phyloP scores from a whole-genome alignment of 257 asterid genomes.

The Petunia axillaris region DNA sequence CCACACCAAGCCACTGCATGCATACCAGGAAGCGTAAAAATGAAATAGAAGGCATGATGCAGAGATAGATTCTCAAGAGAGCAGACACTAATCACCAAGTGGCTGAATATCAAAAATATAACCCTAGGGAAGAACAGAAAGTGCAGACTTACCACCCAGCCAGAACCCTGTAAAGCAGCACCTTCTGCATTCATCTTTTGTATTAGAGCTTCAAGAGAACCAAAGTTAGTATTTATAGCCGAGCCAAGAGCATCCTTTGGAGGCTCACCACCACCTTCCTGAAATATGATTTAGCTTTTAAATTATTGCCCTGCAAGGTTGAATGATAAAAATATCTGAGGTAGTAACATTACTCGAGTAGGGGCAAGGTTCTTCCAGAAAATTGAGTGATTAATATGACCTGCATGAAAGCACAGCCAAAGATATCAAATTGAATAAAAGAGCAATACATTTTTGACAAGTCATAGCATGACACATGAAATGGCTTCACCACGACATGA shows the following conservation, averaged over 20 bases:
- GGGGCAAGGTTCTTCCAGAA: slow-evolving; percentile 96
- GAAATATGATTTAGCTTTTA: slow-evolving; percentile 32
- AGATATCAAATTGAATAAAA: background rate
- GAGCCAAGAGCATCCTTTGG: slow-evolving; percentile 63
- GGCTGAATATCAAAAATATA: background rate
- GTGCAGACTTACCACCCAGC: slow-evolving; percentile 71
- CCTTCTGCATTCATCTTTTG: slow-evolving; percentile 79
- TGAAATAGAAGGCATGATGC: background rate
- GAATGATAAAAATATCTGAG: background rate
- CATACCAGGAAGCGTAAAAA: background rate
- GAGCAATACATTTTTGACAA: background rate
- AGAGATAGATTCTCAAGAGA: background rate
- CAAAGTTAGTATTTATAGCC: slow-evolving; percentile 62
- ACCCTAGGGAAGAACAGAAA: background rate
- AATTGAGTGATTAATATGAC: slow-evolving; percentile 59
- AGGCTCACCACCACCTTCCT: slow-evolving; percentile 87
- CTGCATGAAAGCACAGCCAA: background rate
- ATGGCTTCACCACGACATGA: background rate
- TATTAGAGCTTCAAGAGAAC: slow-evolving; percentile 62
- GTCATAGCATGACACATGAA: background rate
- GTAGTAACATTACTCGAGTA: slow-evolving; percentile 47
- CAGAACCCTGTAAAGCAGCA: slow-evolving; percentile 87
- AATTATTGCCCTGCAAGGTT: background rate
- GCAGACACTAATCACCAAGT: background rate
- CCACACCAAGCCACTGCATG: slow-evolving; percentile 75